Evolutionary conservation across 73 alveolate genomes (phyloP).

Genomic region (Paraurostyla sp.): DNA sequence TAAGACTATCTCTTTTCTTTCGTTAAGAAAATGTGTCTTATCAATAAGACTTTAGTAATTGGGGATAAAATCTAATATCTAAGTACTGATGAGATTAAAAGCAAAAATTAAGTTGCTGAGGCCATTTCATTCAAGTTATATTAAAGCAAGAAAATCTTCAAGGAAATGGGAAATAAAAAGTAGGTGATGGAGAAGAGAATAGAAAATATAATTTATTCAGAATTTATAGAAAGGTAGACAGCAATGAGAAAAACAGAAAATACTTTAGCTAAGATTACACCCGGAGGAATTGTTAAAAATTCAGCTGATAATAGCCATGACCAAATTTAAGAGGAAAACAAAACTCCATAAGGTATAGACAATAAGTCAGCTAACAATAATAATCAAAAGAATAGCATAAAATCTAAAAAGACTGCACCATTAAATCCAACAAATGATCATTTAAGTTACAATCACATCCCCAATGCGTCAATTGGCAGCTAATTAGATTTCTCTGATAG

Average conservation of each 20-base stretch:
- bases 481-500: neutral
- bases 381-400: no score
- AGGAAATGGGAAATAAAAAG: neutral
- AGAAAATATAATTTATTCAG: neutral
- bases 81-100: neutral
- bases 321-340: no score
- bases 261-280: neutral
- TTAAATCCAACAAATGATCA: no score
- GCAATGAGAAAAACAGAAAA: neutral
- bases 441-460: no score
- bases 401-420: no score
- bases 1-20: constrained; percentile 44
- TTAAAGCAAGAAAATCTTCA: neutral
- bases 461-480: no score
- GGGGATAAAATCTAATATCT: neutral
- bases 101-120: neutral
- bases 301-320: no score
- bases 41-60: neutral
- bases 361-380: no score
- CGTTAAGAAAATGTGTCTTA: constrained; percentile 53
- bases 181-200: neutral
- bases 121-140: neutral
- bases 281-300: neutral
- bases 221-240: neutral
- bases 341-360: no score